Evolutionary conservation across 2,329 filamentous ascomycete genomes (phyloP).

Genomic region (Diplodia scrobiculata): DNA sequence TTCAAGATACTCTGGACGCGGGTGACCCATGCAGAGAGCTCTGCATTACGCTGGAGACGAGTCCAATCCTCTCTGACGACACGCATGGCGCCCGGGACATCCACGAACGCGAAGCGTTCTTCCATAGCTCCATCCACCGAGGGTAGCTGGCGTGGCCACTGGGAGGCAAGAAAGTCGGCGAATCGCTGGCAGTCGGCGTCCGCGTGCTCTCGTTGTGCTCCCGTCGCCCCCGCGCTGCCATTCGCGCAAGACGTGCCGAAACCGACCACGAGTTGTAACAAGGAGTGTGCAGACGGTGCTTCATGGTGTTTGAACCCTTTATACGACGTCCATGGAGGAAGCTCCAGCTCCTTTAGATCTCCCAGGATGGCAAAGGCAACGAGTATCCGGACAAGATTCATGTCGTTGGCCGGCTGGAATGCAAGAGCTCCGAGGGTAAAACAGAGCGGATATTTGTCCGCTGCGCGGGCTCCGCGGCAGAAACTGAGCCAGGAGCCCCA

Average conservation of each 20-base stretch:
- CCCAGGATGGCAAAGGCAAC: constrained; percentile 50
- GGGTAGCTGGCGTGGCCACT: constrained; percentile 45
- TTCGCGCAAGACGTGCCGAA: neutral
- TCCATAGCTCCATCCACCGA: neutral
- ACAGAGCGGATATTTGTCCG: constrained; percentile 48
- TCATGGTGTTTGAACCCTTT: constrained; percentile 44
- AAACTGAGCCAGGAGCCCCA: constrained; percentile 52
- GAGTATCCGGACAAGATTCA: constrained; percentile 49
- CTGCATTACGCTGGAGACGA: constrained; percentile 52
- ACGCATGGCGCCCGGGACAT: constrained; percentile 45
- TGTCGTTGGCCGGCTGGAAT: constrained; percentile 46
- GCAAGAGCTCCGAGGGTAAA: constrained; percentile 52
- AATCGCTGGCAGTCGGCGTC: constrained; percentile 43
- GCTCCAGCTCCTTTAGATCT: constrained; percentile 44
- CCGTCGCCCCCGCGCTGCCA: constrained; percentile 31
- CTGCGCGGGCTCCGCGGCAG: constrained; percentile 36
- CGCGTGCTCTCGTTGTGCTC: too few species aligned
- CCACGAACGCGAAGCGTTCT: constrained; percentile 36
- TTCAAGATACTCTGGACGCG: constrained; percentile 50
- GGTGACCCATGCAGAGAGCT: constrained; percentile 51
- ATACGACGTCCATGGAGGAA: constrained; percentile 42
- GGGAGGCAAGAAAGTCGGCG: constrained; percentile 45
- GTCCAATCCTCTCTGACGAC: constrained; percentile 53
- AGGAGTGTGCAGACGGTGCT: constrained; percentile 38
- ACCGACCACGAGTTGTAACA: constrained; percentile 34